Percentiles rank a stretch among this genome's conserved stretches.
phyloP scores from a whole-genome alignment of 225 moss, liverwort and hornwort genomes.

The Bryum argenteum region DNA sequence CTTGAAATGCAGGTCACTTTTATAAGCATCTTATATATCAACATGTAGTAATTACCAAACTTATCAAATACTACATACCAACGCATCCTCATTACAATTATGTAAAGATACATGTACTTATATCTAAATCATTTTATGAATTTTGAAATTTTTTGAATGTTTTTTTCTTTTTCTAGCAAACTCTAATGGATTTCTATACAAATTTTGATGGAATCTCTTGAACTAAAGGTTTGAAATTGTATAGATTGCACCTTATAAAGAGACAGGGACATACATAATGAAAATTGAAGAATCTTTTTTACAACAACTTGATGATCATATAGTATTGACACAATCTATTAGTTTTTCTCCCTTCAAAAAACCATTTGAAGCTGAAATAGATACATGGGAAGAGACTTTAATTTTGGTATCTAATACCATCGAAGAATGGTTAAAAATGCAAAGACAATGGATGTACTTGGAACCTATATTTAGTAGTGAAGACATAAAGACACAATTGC shows the following conservation, averaged over 20 bases:
- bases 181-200: too few species aligned
- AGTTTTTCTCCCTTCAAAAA: slow-evolving; percentile 92
- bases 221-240: too few species aligned
- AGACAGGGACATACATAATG: slow-evolving; percentile 75
- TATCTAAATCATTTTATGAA: too few species aligned
- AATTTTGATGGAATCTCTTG: too few species aligned
- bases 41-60: too few species aligned
- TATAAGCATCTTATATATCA: too few species aligned
- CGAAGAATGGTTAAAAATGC: slow-evolving; percentile 91
- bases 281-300: slow-evolving; percentile 79
- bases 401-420: slow-evolving; percentile 65
- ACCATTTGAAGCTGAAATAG: slow-evolving; percentile 74
- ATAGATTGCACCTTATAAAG: slow-evolving; percentile 72
- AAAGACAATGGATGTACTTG: slow-evolving; percentile 95
- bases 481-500: slow-evolving; percentile 85
- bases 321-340: slow-evolving; percentile 85
- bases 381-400: slow-evolving; percentile 72
- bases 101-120: too few species aligned
- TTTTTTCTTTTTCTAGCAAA: too few species aligned
- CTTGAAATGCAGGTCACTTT: slow-evolving; percentile 43
- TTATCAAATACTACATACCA: too few species aligned
- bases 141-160: too few species aligned
- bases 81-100: too few species aligned
- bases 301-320: slow-evolving; percentile 87
- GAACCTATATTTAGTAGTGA: slow-evolving; percentile 88